Conservation (phyloP, 495 filamentous ascomycete genomes). For the Penicillium tannophilum region DNA sequence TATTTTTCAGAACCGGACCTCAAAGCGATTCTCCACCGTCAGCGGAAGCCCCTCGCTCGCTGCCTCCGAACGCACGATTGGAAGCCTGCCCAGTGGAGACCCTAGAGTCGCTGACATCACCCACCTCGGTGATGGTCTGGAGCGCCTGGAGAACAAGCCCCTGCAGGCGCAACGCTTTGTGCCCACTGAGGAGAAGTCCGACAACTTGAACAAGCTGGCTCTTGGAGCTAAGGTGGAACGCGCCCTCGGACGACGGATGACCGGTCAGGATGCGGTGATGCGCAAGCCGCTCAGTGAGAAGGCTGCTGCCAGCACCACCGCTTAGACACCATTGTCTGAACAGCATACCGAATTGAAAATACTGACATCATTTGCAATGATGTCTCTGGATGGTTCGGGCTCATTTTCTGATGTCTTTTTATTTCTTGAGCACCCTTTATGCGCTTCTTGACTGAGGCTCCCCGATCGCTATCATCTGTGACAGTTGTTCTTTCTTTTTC, state of each 20-base stretch:
- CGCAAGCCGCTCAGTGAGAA: constrained; percentile 58
- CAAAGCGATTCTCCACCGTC: constrained; percentile 80
- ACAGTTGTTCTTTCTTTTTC: constrained; percentile 11
- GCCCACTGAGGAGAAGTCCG: constrained; percentile 77
- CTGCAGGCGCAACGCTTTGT: constrained; percentile 83
- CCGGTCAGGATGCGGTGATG: constrained; percentile 88
- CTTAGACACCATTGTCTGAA: constrained; percentile 5
- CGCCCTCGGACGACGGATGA: constrained; percentile 87
- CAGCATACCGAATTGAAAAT: neutral
- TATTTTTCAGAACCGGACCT: constrained; percentile 59
- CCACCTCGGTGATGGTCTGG: constrained; percentile 77
- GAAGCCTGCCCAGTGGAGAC: constrained; percentile 59
- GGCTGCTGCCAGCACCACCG: constrained; percentile 33
- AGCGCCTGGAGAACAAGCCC: constrained; percentile 89
- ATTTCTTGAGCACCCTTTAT: neutral
- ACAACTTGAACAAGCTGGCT: constrained; percentile 85
- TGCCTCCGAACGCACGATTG: constrained; percentile 61
- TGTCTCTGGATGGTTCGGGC: neutral
- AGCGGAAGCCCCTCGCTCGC: constrained; percentile 73
- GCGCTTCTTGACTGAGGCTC: neutral
- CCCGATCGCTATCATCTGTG: constrained; percentile 1
- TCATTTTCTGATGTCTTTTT: neutral
- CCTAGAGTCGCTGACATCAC: constrained; percentile 70
- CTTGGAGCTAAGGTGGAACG: constrained; percentile 93
- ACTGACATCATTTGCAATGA: neutral